A percentile compares a stretch with the other conserved stretches of the same genome.
These are phyloP conservation scores for Pythium periplocum DNA, from an alignment of 352 stramenopile genomes.

Conservation along the genomic window DNA sequence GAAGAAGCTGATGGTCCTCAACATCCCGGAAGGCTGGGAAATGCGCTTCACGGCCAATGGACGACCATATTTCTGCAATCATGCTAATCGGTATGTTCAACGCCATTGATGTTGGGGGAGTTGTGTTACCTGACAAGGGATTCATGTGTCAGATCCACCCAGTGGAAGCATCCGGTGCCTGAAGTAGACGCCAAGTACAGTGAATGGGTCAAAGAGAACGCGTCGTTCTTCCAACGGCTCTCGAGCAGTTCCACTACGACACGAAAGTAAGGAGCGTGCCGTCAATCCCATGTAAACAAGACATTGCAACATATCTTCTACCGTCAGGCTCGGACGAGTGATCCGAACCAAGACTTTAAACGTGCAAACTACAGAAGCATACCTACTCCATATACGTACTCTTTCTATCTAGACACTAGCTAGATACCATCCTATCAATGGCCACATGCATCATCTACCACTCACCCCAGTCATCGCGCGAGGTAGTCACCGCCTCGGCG, in stretches of 20 bases:
- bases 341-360: too few species aligned
- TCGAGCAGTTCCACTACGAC: constrained; percentile 3
- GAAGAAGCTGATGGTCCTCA: constrained; percentile 61
- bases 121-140: background rate
- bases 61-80: constrained; percentile 80
- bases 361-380: too few species aligned
- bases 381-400: too few species aligned
- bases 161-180: constrained; percentile 77
- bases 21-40: constrained; percentile 76
- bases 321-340: too few species aligned
- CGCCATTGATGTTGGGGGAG: background rate
- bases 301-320: too few species aligned
- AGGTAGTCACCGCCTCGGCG: constrained; percentile 17
- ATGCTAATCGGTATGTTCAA: constrained; percentile 47
- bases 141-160: constrained; percentile 45
- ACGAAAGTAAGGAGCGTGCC: background rate
- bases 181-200: constrained; percentile 72
- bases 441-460: constrained; percentile 28
- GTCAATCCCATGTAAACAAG: too few species aligned
- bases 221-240: constrained; percentile 32
- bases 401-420: too few species aligned
- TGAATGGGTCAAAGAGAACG: constrained; percentile 75
- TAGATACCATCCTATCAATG: background rate
- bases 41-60: constrained; percentile 77
- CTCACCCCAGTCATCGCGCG: constrained; percentile 56